A percentile compares a stretch with the other conserved stretches of the same genome.
phyloP scores from a whole-genome alignment of 306 rosid species.

The Quercus aquifolioides region DNA sequence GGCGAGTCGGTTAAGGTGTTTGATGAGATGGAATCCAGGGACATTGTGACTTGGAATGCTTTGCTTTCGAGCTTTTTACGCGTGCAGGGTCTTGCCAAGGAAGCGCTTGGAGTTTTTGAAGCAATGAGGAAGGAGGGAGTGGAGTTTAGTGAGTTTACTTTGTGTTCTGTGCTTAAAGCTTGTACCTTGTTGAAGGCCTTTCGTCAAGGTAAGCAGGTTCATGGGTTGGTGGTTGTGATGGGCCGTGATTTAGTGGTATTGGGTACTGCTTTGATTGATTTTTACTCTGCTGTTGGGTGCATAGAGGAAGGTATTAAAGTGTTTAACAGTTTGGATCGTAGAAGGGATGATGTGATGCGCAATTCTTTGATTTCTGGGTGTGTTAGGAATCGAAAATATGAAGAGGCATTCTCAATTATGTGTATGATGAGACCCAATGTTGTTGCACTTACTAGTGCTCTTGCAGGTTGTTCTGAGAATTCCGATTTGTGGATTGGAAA shows the following conservation, averaged over 20 bases:
- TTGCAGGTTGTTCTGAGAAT: constrained; percentile 62
- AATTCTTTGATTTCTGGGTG: constrained; percentile 63
- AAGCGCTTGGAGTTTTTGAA: constrained; percentile 42
- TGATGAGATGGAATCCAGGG: constrained; percentile 54
- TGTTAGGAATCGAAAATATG: constrained; percentile 35
- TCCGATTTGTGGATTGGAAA: constrained; percentile 50
- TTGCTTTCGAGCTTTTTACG: constrained; percentile 42
- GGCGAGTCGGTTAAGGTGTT: constrained; percentile 40
- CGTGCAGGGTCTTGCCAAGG: constrained; percentile 31
- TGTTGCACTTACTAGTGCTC: constrained; percentile 50
- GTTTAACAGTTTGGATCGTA: constrained; percentile 33
- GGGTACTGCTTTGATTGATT: constrained; percentile 63
- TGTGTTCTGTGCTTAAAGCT: constrained; percentile 61
- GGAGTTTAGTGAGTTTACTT: constrained; percentile 46
- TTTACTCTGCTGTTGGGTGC: constrained; percentile 45
- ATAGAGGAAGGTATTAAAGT: constrained; percentile 49
- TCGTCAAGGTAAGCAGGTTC: constrained; percentile 59
- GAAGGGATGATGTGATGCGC: constrained; percentile 42
- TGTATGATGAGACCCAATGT: constrained; percentile 49
- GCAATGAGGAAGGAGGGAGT: constrained; percentile 52
- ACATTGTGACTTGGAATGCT: constrained; percentile 63
- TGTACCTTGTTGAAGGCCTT: constrained; percentile 52
- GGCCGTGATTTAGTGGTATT: constrained; percentile 59
- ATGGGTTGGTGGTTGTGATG: constrained; percentile 56
- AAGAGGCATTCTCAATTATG: constrained; percentile 44